Base-by-base conservation (phyloP, 202 grass and related monocot genomes). In the Bolboschoenoplectus hybrid region DNA sequence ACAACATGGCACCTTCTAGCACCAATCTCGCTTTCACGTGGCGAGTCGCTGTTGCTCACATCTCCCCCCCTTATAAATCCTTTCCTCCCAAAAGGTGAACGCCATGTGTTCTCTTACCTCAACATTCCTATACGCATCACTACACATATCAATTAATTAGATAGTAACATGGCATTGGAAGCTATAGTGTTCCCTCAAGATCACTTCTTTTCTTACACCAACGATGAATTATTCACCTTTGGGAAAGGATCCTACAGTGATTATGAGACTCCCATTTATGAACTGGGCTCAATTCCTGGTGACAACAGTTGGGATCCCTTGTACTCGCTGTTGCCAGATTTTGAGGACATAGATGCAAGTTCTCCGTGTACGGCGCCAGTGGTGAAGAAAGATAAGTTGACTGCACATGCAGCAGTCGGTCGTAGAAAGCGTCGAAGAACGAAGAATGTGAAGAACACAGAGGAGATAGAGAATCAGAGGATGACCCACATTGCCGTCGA, bases 401-500 rank as follows among this genome's bases (percentile, higher is more conserved):
- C 36, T 7, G 68, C 60, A 1, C 8, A 64, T 0, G 87, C 66
- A 0, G 55, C 83, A 6, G 63, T 70, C 0, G 86, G 83, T 13
- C 74, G 92, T 74, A 89, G 91, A 86, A 99, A 99, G 90, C 89
- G 97, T 61, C 63, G 90, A 57, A 85, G 97, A 72, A 65, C 89
- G 13, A 99, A 84, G 89, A 87, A 69, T 70, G 86, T 86, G 62
- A 99, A 99, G 92, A 97, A 99, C 88, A 92, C 86, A 85, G 92
- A 99, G 81, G 97, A 99, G 93, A 90, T 94, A 46, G 97, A 99
- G 93, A 90, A 65, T 76, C 97, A 99, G 89, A 86, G 97, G 77
- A 94, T 94, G 97, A 99, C 92, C 19, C 97, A 99, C 93, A 99
- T 99, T 93, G 97, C 93, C 61, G 97, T 96, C 46, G 97, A 99